Conservation (phyloP, 2,329 filamentous ascomycete genomes). For the Exophiala alcalophila region DNA sequence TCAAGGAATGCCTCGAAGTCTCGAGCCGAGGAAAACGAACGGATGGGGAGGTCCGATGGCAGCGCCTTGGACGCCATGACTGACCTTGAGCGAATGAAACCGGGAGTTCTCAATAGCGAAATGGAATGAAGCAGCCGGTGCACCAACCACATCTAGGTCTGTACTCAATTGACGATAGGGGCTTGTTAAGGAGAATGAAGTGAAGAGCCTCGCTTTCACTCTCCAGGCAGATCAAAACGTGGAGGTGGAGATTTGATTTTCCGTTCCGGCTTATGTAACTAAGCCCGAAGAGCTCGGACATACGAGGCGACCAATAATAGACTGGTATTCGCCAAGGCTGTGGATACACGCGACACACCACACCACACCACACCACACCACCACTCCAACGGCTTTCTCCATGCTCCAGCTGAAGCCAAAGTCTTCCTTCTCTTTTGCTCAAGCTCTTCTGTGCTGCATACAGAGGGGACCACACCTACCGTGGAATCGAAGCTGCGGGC, state of each 20-base stretch:
- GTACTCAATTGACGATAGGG: not conserved
- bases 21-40: conserved; percentile 31
- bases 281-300: conserved; percentile 2
- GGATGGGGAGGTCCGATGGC: conserved; percentile 32
- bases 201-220: not conserved
- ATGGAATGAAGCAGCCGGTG: too few relatives aligned
- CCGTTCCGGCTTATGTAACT: too few relatives aligned
- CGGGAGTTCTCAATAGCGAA: too few relatives aligned
- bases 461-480: not conserved
- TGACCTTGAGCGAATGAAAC: not conserved
- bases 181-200: not conserved
- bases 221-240: too few relatives aligned
- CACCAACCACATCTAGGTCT: too few relatives aligned
- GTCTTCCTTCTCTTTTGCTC: not conserved
- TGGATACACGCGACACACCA: not conserved
- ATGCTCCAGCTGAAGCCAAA: not conserved
- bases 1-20: conserved; percentile 44
- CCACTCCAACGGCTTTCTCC: not conserved
- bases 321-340: not conserved
- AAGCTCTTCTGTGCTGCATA: not conserved
- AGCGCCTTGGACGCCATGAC: conserved; percentile 15
- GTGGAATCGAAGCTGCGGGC: not conserved
- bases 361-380: too few relatives aligned
- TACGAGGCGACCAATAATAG: not conserved
- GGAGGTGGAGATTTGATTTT: too few relatives aligned